phyloP scores from a whole-genome alignment of 805 yeast species.

The Tetrapisispora namnaoensis region DNA sequence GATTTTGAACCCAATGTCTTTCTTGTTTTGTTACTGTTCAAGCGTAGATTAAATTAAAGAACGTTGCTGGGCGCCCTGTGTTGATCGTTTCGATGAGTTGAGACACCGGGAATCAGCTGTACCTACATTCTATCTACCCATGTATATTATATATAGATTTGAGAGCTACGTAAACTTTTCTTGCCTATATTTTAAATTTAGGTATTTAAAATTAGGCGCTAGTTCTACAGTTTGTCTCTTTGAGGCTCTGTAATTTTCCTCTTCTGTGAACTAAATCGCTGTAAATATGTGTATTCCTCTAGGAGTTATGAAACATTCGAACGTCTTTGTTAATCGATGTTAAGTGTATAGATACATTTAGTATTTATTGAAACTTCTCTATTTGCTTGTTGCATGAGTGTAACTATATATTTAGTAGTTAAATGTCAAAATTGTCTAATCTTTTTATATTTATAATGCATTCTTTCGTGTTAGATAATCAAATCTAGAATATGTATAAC shows the following conservation, averaged over 20 bases:
- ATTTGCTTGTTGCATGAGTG: too few relatives aligned
- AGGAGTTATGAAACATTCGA: too few relatives aligned
- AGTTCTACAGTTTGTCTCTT: too few relatives aligned
- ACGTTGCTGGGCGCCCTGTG: slow-evolving; percentile 37
- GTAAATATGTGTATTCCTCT: too few relatives aligned
- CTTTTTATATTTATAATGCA: slow-evolving; percentile 15
- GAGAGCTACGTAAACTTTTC: too few relatives aligned
- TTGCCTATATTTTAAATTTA: too few relatives aligned
- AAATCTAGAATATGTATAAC: slow-evolving; percentile 91
- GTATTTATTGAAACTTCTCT: background rate
- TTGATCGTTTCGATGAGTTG: slow-evolving; percentile 25
- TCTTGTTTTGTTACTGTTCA: slow-evolving; percentile 9
- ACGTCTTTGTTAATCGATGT: too few relatives aligned
- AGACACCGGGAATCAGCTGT: slow-evolving; percentile 35
- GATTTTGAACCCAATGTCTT: slow-evolving; percentile 7
- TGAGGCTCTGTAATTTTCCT: too few relatives aligned
- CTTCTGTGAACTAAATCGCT: too few relatives aligned
- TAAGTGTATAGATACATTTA: too few relatives aligned
- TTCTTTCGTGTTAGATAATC: slow-evolving; percentile 81
- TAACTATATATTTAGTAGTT: background rate
- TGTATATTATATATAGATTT: background rate
- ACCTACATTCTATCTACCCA: slow-evolving; percentile 23
- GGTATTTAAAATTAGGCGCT: too few relatives aligned
- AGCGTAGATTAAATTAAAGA: slow-evolving; percentile 26
- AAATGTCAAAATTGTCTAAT: background rate